phyloP scores from a whole-genome alignment of 768 basidiomycete species.

The Tylopilus balloui region DNA sequence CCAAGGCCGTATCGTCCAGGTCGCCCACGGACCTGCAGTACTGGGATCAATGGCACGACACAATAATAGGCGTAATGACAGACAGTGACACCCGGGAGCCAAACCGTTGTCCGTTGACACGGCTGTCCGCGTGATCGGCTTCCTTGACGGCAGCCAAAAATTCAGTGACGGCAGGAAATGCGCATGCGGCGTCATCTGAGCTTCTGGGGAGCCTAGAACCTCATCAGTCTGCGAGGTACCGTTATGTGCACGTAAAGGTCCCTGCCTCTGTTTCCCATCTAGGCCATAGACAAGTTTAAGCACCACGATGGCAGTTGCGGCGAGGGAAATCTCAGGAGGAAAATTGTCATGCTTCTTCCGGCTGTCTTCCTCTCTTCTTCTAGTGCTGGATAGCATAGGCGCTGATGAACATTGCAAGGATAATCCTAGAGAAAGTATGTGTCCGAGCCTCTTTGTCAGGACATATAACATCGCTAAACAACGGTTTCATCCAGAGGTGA shows the following conservation, averaged over 20 bases:
- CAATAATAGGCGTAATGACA: slow-evolving; percentile 23
- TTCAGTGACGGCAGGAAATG: slow-evolving; percentile 48
- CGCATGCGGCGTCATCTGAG: slow-evolving; percentile 54
- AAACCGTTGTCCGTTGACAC: slow-evolving; percentile 36
- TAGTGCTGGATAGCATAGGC: slow-evolving; percentile 35
- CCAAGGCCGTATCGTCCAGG: slow-evolving; percentile 47
- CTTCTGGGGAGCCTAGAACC: slow-evolving; percentile 41
- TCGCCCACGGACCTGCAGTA: slow-evolving; percentile 48
- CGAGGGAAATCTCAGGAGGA: slow-evolving; percentile 62
- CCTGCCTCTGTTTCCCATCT: slow-evolving; percentile 61
- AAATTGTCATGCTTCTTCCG: slow-evolving; percentile 61
- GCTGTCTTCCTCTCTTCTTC: slow-evolving; percentile 39
- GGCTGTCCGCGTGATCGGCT: slow-evolving; percentile 33
- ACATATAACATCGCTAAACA: slow-evolving; percentile 54
- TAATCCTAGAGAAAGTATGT: slow-evolving; percentile 53
- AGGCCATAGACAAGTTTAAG: slow-evolving; percentile 85
- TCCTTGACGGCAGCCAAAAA: slow-evolving; percentile 42
- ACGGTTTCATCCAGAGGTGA: not conserved
- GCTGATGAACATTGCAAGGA: slow-evolving; percentile 55
- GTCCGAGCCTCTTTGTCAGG: slow-evolving; percentile 56
- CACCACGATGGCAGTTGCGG: slow-evolving; percentile 58
- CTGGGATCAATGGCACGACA: slow-evolving; percentile 4
- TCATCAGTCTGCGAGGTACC: slow-evolving; percentile 9
- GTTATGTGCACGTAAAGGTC: slow-evolving; percentile 1
- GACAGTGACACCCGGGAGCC: slow-evolving; percentile 45